Evolutionary conservation across 495 filamentous ascomycete species (phyloP), one percentile per base, ranked within the genome.

Genomic region (Apodospora peruviana): DNA sequence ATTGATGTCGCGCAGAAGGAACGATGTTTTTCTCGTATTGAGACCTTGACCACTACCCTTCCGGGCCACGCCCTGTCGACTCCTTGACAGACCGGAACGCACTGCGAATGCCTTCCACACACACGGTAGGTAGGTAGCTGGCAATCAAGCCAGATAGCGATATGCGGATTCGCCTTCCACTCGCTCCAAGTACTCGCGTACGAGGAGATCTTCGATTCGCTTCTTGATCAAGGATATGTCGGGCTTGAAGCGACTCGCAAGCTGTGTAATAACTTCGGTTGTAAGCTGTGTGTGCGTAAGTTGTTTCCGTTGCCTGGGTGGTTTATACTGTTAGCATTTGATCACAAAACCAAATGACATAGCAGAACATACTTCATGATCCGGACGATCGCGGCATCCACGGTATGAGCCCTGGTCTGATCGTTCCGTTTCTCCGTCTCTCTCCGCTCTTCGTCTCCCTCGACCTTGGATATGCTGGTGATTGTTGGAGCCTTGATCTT

Each of bases 141-240:
- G n/a, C n/a, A n/a, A n/a, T 48, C 48, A 73, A 14, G 73, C 91
- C 46, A 96, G 63, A 62, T 96, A 96, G 27, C 78, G 75, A 59
- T 95, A 95, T 1, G 83, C 80, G 2, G 88, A 76, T 11, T 84
- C 79, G 24, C 83, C 80, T 17, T 90, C 86, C 0, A 91, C 72
- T 21, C 93, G 82, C 66, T 95, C 91, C n/a, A 99, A 69, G 59
- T 96, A 99, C 60, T 99, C 93, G 39, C 90, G 78, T 52, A 86
- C 84, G 44, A 99, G 93, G 53, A 99, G 67, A 56, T 85, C 87
- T 64, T 99, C 93, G 48, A 99, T 88, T n/a, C 87, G 81, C 60
- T 81, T 84, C 73, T 99, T 99, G 69, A 97, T 85, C 77, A 97
- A 87, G 34, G 77, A 75, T 25, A 96, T 75, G 50, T 97, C 91